A percentile compares a stretch with the other conserved stretches of the same genome.
These are phyloP conservation scores for Coleophoma crateriformis DNA, from an alignment of 2,329 filamentous ascomycete species.

Conservation along the genomic window DNA sequence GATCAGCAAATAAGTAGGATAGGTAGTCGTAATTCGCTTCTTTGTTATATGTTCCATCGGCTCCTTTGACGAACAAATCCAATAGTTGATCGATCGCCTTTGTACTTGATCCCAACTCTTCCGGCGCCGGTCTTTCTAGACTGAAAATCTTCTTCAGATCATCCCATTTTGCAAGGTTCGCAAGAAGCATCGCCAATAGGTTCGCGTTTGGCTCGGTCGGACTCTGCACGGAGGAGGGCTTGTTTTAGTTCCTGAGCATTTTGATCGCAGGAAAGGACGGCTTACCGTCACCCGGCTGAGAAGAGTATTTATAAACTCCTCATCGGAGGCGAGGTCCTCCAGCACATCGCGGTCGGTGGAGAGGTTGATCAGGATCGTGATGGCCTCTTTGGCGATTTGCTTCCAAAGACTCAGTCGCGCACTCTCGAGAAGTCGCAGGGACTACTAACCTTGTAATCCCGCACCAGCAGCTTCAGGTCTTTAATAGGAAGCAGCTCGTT, in stretches of 20 bases:
- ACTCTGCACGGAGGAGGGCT: constrained; percentile 39
- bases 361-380: constrained; percentile 86
- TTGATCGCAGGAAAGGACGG: constrained; percentile 36
- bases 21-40: constrained; percentile 87
- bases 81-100: constrained; percentile 83
- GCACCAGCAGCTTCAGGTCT: constrained; percentile 80
- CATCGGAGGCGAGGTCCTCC: constrained; percentile 67
- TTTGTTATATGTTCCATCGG: constrained; percentile 77
- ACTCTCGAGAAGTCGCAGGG: neutral
- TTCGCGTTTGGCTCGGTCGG: constrained; percentile 77
- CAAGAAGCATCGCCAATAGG: constrained; percentile 82
- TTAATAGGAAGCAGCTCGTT: constrained; percentile 73
- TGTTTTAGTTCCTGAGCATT: neutral
- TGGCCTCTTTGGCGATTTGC: constrained; percentile 87
- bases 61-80: constrained; percentile 93
- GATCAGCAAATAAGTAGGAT: constrained; percentile 87
- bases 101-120: constrained; percentile 65
- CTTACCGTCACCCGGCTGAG: constrained; percentile 70
- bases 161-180: constrained; percentile 83
- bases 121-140: constrained; percentile 62
- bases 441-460: constrained; percentile 69
- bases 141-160: constrained; percentile 62
- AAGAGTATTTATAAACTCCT: constrained; percentile 72
- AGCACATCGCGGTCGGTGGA: constrained; percentile 73
- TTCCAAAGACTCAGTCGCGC: constrained; percentile 29